A percentile compares a stretch with the other conserved stretches of the same genome.
phyloP scores from a whole-genome alignment of 441 rosid species.

The Pelargonium citronellum region DNA sequence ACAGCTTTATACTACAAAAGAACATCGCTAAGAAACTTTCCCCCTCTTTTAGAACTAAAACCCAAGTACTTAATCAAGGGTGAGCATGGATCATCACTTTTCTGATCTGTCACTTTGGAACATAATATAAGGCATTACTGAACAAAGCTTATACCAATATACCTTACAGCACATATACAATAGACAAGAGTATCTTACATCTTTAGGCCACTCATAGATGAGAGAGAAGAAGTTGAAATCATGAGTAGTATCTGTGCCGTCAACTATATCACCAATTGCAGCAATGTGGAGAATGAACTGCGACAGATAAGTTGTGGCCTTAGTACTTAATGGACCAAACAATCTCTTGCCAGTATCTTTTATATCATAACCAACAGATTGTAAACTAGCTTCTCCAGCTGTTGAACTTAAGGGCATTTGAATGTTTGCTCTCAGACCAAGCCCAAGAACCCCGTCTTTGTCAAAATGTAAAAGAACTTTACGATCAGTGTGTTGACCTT shows the following conservation, averaged over 20 bases:
- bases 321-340: slow-evolving; percentile 71
- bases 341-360: slow-evolving; percentile 73
- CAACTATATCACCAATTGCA: slow-evolving; percentile 97
- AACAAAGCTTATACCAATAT: slow-evolving; percentile 13
- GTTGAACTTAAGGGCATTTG: slow-evolving; percentile 42
- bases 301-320: slow-evolving; percentile 81
- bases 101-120: too few species aligned
- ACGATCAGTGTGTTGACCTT: slow-evolving; percentile 37
- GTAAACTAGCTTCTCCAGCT: slow-evolving; percentile 44
- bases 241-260: slow-evolving; percentile 97
- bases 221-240: slow-evolving; percentile 97
- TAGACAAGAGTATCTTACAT: slow-evolving; percentile 52
- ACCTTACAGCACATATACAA: slow-evolving; percentile 13
- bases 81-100: too few species aligned
- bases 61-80: too few species aligned
- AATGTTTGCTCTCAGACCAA: slow-evolving; percentile 66
- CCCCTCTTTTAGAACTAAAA: too few species aligned
- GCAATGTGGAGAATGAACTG: slow-evolving; percentile 94
- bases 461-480: slow-evolving; percentile 41
- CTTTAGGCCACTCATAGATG: slow-evolving; percentile 97
- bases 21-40: not conserved
- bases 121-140: too few species aligned
- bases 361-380: slow-evolving; percentile 49
- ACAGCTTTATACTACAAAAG: not conserved
- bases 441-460: slow-evolving; percentile 84